phyloP scores from a whole-genome alignment of 306 rosid species.

The Mimosa bimucronata region DNA sequence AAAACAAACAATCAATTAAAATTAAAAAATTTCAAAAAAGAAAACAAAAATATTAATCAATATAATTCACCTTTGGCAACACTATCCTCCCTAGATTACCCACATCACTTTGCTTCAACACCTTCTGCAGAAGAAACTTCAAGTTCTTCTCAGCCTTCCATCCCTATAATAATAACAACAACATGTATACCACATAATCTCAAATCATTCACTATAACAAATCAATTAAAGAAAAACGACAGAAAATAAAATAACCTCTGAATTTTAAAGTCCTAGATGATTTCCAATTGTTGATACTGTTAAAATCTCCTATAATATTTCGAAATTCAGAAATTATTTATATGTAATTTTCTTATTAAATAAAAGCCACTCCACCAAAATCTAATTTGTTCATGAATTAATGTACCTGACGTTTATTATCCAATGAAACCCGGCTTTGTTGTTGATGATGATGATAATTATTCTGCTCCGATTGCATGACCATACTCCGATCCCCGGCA shows the following conservation, averaged over 20 bases:
- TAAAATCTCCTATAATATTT: no score
- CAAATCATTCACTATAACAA: neutral
- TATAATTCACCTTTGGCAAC: slow-evolving; percentile 9
- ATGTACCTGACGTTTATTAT: neutral
- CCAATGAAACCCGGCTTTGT: neutral
- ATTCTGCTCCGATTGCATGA: neutral
- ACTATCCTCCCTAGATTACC: slow-evolving; percentile 18
- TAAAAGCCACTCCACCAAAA: no score
- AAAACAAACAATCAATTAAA: neutral
- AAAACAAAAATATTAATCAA: neutral
- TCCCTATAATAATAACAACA: neutral
- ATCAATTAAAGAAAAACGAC: neutral
- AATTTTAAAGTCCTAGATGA: no score
- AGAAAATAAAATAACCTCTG: no score
- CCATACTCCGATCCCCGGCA: neutral
- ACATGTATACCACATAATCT: neutral
- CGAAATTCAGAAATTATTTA: no score
- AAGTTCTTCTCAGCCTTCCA: slow-evolving; percentile 20
- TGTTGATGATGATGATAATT: neutral
- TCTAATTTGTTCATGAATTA: no score
- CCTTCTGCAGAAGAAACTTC: slow-evolving; percentile 22
- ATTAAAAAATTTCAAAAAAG: no score
- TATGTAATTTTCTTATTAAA: no score
- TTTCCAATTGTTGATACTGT: no score
- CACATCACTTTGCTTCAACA: slow-evolving; percentile 21